Conservation (phyloP, 2,329 filamentous ascomycete species). For the Cladorrhinum sp. region DNA sequence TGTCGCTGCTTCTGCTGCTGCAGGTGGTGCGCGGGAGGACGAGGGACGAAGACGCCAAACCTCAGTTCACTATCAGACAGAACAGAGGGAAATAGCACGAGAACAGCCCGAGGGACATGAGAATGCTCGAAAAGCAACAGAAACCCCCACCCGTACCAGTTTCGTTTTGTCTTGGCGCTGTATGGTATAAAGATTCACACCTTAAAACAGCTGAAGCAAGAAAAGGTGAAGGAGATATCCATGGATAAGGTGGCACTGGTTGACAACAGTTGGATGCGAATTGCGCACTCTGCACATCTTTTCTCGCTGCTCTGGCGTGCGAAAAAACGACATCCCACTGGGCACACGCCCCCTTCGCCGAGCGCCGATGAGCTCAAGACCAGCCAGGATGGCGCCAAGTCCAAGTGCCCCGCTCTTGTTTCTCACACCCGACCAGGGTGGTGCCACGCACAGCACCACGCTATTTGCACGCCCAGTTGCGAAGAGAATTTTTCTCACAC, state of each 20-base stretch:
- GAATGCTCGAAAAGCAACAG: neutral
- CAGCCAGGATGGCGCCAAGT: constrained; percentile 24
- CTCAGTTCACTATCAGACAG: neutral
- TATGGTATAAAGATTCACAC: constrained; percentile 19
- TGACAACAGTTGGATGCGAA: constrained; percentile 10
- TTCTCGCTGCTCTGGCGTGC: constrained; percentile 15
- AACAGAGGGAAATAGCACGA: neutral
- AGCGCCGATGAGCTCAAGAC: constrained; percentile 8
- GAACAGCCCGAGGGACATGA: neutral
- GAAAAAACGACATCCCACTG: constrained; percentile 5
- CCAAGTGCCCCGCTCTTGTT: constrained; percentile 20
- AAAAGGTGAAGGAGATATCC: constrained; percentile 6
- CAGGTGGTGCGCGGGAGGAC: neutral
- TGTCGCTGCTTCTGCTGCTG: too few species aligned
- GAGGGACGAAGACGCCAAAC: too few species aligned
- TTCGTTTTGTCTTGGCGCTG: constrained; percentile 14
- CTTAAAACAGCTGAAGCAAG: constrained; percentile 16
- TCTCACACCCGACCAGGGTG: constrained; percentile 28
- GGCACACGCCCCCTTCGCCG: constrained; percentile 10
- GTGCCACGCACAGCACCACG: constrained; percentile 29
- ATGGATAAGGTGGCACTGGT: constrained; percentile 4
- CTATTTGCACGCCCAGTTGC: constrained; percentile 24
- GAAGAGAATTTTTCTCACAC: constrained; percentile 24
- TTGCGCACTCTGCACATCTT: constrained; percentile 20
- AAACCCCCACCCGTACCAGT: constrained; percentile 12